phyloP scores from a whole-genome alignment of 805 yeast species.

The Wickerhamiella australiensis region DNA sequence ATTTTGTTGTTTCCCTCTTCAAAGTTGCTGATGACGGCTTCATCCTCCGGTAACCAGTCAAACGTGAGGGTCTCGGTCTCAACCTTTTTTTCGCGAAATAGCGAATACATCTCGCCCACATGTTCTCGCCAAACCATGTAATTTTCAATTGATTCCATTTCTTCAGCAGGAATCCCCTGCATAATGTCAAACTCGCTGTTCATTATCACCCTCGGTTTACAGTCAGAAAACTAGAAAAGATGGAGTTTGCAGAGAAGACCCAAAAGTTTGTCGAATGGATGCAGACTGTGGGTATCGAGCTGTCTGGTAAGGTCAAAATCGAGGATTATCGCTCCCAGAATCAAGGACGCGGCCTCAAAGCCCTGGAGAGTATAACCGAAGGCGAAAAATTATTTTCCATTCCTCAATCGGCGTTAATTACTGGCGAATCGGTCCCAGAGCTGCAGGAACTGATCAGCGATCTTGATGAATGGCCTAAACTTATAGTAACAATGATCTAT shows the following conservation, averaged over 20 bases:
- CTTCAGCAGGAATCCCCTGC: background rate
- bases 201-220: background rate
- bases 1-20: background rate
- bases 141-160: slow-evolving; percentile 17
- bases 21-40: slow-evolving; percentile 2
- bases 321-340: slow-evolving; percentile 44
- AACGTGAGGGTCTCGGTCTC: slow-evolving; percentile 62
- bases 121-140: slow-evolving; percentile 67
- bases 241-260: slow-evolving; percentile 8
- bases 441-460: slow-evolving; percentile 20
- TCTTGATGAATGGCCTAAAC: slow-evolving; percentile 61
- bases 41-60: slow-evolving; percentile 47
- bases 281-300: slow-evolving; percentile 30
- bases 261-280: slow-evolving; percentile 38
- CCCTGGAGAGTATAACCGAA: slow-evolving; percentile 43
- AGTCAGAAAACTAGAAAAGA: background rate
- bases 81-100: slow-evolving; percentile 54
- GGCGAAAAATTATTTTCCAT: slow-evolving; percentile 60
- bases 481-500: slow-evolving; percentile 55
- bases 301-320: slow-evolving; percentile 48
- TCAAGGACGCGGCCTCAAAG: slow-evolving; percentile 73
- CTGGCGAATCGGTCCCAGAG: slow-evolving; percentile 43
- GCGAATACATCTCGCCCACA: slow-evolving; percentile 64
- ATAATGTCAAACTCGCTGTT: background rate
- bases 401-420: slow-evolving; percentile 47